Percentiles rank a stretch among this genome's conserved stretches.
phyloP scores from a whole-genome alignment of 805 yeast genomes.

The Candida takata region DNA sequence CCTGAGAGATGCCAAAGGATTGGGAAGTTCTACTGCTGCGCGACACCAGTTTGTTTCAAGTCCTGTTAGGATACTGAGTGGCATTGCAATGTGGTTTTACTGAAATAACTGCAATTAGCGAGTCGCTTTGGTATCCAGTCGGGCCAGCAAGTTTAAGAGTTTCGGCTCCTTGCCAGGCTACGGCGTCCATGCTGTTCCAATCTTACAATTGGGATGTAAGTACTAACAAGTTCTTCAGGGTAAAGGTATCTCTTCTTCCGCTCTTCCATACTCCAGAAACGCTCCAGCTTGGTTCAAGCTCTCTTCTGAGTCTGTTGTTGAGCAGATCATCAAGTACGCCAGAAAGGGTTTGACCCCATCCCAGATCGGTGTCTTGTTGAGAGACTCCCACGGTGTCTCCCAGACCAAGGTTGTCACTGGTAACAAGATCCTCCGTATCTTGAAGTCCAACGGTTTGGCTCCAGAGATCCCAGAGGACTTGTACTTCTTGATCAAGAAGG shows the following conservation, averaged over 20 bases:
- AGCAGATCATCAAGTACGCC: constrained; percentile 98
- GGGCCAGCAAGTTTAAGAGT: constrained; percentile 6
- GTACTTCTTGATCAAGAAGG: constrained; percentile 98
- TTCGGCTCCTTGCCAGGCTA: constrained; percentile 5
- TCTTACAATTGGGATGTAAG: constrained; percentile 1
- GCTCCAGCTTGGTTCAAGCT: constrained; percentile 99
- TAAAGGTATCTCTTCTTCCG: constrained; percentile 98
- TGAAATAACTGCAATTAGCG: background rate
- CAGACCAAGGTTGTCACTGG: constrained; percentile 97
- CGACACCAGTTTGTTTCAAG: constrained; percentile 42
- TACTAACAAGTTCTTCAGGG: constrained; percentile 62
- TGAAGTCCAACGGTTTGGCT: constrained; percentile 99
- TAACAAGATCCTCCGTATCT: constrained; percentile 98
- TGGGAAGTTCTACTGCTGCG: constrained; percentile 29
- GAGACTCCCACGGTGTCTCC: constrained; percentile 99
- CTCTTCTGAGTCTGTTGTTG: constrained; percentile 90
- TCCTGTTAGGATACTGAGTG: constrained; percentile 13
- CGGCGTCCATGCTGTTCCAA: constrained; percentile 2
- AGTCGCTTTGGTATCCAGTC: constrained; percentile 3
- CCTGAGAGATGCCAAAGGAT: background rate
- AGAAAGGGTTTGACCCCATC: constrained; percentile 99
- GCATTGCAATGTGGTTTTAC: constrained; percentile 9
- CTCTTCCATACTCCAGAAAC: constrained; percentile 98
- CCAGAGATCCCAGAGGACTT: constrained; percentile 99
- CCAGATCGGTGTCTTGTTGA: constrained; percentile 97